phyloP scores from a whole-genome alignment of 164 flowering plant species.

The Piper betle region DNA sequence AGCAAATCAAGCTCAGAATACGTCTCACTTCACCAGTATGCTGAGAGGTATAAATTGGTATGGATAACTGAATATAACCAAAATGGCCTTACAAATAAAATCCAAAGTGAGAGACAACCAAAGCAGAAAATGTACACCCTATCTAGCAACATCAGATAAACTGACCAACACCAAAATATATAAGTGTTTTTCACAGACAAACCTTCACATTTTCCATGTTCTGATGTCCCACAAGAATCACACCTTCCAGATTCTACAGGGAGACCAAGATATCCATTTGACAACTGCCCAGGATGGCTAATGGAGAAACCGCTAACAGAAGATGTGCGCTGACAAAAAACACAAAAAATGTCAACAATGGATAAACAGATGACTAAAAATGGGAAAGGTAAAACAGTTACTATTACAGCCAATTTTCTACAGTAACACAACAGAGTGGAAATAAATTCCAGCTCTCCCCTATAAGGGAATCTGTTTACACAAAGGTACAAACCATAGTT shows the following conservation, averaged over 20 bases:
- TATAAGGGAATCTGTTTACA: too few species aligned
- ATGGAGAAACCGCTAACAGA: slow-evolving; percentile 69
- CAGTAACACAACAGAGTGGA: too few species aligned
- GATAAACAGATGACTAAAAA: not conserved
- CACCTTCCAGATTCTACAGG: slow-evolving; percentile 82
- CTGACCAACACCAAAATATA: not conserved
- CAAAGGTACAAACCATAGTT: too few species aligned
- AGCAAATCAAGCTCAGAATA: slow-evolving; percentile 52
- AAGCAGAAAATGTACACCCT: too few species aligned
- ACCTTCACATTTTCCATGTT: slow-evolving; percentile 91
- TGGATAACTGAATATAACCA: slow-evolving; percentile 76
- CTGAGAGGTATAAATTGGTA: slow-evolving; percentile 69
- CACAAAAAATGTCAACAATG: not conserved
- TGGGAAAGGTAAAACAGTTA: too few species aligned
- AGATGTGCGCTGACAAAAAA: slow-evolving; percentile 34
- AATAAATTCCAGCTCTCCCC: too few species aligned
- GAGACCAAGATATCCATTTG: slow-evolving; percentile 84
- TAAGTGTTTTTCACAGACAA: not conserved
- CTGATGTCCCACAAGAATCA: slow-evolving; percentile 88
- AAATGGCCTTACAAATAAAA: slow-evolving; percentile 62
- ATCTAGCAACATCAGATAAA: not conserved
- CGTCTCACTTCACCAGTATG: slow-evolving; percentile 59
- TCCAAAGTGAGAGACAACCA: too few species aligned
- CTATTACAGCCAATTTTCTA: too few species aligned
- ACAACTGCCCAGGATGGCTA: slow-evolving; percentile 65